Evolutionary conservation across 1,139 yeast genomes (phyloP).

Genomic region (Candida tetrigidarum): DNA sequence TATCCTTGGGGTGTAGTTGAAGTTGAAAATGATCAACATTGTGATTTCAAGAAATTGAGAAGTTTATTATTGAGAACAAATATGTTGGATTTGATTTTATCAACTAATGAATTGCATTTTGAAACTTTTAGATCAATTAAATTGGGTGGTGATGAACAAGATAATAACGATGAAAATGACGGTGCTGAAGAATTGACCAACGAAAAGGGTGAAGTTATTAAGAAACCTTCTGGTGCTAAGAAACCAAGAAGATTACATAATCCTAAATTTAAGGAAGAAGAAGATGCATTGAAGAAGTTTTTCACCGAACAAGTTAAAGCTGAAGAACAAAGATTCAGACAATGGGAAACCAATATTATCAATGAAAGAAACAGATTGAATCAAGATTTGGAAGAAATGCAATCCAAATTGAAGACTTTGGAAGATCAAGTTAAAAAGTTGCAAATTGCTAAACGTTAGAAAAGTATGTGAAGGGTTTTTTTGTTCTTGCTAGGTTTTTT

Average conservation of each 20-base stretch:
- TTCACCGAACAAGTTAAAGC: slow-evolving; percentile 98
- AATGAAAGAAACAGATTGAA: slow-evolving; percentile 94
- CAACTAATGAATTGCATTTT: slow-evolving; percentile 92
- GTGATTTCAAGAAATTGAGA: slow-evolving; percentile 93
- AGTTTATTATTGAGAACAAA: slow-evolving; percentile 88
- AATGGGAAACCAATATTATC: slow-evolving; percentile 97
- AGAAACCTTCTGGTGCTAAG: slow-evolving; percentile 35
- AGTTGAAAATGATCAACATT: slow-evolving; percentile 93
- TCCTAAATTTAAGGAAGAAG: slow-evolving; percentile 96
- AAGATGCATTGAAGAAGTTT: slow-evolving; percentile 89
- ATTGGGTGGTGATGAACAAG: slow-evolving; percentile 64
- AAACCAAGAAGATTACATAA: slow-evolving; percentile 67
- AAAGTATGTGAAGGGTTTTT: neutral
- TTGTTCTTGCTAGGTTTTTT: neutral
- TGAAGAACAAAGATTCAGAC: slow-evolving; percentile 96
- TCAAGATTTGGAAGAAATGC: slow-evolving; percentile 91
- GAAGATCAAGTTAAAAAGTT: slow-evolving; percentile 75
- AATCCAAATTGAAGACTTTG: slow-evolving; percentile 66
- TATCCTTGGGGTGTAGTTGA: slow-evolving; percentile 99
- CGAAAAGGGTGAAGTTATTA: slow-evolving; percentile 40
- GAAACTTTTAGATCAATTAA: slow-evolving; percentile 86
- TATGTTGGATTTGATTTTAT: slow-evolving; percentile 84
- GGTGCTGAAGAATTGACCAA: slow-evolving; percentile 30
- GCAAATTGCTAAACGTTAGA: slow-evolving; percentile 52
- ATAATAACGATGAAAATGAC: slow-evolving; percentile 29